phyloP scores from a whole-genome alignment of 495 filamentous ascomycete genomes.

The Bathelium albidoporum region DNA sequence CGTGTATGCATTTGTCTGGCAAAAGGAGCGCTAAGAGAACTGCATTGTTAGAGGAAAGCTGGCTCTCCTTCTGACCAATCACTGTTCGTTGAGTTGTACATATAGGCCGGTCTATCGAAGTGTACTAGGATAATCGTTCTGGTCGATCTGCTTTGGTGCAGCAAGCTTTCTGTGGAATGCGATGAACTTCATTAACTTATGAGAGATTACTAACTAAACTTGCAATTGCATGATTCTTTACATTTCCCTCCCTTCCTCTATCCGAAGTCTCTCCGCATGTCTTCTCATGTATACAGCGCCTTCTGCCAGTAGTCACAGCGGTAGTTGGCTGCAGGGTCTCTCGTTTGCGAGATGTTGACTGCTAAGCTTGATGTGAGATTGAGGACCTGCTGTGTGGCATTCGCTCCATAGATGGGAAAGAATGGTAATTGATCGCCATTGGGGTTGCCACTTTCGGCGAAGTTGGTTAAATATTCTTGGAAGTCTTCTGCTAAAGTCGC shows the following conservation, averaged over 20 bases:
- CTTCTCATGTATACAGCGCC: slow-evolving; percentile 23
- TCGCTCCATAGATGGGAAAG: slow-evolving; percentile 35
- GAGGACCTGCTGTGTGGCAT: slow-evolving; percentile 34
- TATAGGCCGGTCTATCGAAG: no score
- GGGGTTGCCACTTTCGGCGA: slow-evolving; percentile 40
- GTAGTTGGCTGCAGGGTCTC: slow-evolving; percentile 36
- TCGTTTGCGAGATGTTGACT: slow-evolving; percentile 30
- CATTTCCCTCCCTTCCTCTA: neutral
- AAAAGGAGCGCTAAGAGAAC: no score
- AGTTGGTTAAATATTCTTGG: slow-evolving; percentile 52
- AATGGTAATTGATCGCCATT: slow-evolving; percentile 31
- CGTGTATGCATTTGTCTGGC: no score
- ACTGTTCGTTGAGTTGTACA: no score
- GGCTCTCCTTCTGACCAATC: no score
- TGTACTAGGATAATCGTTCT: no score
- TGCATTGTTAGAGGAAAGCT: no score
- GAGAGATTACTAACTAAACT: no score
- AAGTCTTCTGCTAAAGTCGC: slow-evolving; percentile 40
- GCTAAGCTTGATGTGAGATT: slow-evolving; percentile 20
- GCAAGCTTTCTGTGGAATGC: no score
- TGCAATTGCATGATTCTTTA: neutral
- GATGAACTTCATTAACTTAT: no score
- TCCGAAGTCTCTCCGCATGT: no score
- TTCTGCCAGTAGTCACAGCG: slow-evolving; percentile 42
- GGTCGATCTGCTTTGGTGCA: no score